Evolutionary conservation across 1,284 basidiomycete genomes (phyloP).

Genomic region (Puccinia coronata): DNA sequence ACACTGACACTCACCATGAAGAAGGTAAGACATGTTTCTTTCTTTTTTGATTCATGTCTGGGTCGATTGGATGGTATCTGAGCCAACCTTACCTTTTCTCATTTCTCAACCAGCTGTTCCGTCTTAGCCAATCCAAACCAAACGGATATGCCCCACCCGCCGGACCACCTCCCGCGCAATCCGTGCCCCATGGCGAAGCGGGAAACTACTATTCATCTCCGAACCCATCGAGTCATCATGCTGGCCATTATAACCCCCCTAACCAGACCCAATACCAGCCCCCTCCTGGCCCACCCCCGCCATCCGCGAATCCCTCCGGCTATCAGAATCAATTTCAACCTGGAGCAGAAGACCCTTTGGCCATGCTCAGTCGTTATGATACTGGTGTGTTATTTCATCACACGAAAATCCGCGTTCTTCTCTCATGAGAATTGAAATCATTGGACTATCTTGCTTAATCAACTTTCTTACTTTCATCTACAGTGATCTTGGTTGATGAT

Average conservation of each 20-base stretch:
- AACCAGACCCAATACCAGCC: slow-evolving; percentile 43
- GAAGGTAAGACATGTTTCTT: not conserved
- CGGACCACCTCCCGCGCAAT: slow-evolving; percentile 26
- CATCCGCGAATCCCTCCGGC: not conserved
- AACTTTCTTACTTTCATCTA: not conserved
- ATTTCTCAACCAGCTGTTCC: slow-evolving; percentile 8
- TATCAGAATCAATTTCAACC: slow-evolving; percentile 23
- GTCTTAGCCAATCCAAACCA: not conserved
- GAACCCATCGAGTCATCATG: not conserved
- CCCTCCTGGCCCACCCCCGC: slow-evolving; percentile 52
- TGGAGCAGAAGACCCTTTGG: slow-evolving; percentile 52
- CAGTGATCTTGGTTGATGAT: slow-evolving; percentile 53
- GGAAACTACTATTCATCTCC: not conserved
- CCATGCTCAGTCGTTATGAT: slow-evolving; percentile 52
- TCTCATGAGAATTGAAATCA: not conserved
- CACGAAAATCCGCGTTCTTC: too few relatives aligned
- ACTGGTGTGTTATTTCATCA: slow-evolving; percentile 39
- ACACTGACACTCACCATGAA: not conserved
- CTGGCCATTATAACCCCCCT: not conserved
- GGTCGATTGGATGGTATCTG: not conserved
- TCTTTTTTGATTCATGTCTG: not conserved
- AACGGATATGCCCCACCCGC: slow-evolving; percentile 17
- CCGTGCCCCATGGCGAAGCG: slow-evolving; percentile 17
- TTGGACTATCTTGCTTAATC: not conserved
- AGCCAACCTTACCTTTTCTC: not conserved